Evolutionary conservation across 495 filamentous ascomycete species (phyloP).

Genomic region (Daldinia concentrica): DNA sequence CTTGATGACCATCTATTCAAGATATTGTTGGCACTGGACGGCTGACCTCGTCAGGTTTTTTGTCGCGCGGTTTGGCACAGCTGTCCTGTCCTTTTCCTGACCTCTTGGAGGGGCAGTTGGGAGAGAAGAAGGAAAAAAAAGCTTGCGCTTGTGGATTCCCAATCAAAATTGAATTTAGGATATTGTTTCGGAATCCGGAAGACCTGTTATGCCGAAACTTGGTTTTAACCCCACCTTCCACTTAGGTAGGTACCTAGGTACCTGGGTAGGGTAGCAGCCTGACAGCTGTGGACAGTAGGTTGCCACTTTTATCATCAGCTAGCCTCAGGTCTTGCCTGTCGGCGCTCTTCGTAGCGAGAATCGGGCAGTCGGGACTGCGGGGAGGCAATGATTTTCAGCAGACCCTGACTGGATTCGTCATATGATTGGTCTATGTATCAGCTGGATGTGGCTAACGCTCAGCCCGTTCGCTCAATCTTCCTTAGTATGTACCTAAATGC

Average conservation of each 20-base stretch:
- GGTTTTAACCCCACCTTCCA: not conserved
- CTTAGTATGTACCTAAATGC: not conserved
- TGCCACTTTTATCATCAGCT: not conserved
- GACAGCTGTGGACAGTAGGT: not conserved
- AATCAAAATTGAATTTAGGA: constrained; percentile 32
- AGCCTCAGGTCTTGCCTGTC: constrained; percentile 24
- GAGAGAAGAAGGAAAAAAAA: constrained; percentile 30
- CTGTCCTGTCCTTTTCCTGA: constrained; percentile 38
- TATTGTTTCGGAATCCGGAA: constrained; percentile 33
- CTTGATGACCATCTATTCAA: constrained; percentile 26
- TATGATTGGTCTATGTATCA: constrained; percentile 31
- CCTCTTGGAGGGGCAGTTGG: constrained; percentile 31
- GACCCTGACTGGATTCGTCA: constrained; percentile 23
- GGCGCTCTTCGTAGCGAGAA: constrained; percentile 23
- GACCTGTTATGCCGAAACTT: constrained; percentile 26
- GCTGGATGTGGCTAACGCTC: constrained; percentile 32
- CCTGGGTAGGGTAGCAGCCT: not conserved
- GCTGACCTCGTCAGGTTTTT: constrained; percentile 34
- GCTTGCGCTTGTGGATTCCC: constrained; percentile 37
- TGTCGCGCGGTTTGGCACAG: constrained; percentile 37
- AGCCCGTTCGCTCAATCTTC: constrained; percentile 11
- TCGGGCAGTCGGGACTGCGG: constrained; percentile 1
- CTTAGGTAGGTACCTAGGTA: not conserved
- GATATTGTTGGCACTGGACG: constrained; percentile 30
- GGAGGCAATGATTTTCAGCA: constrained; percentile 17